Evolutionary conservation across 805 yeast genomes (phyloP), one percentile per base, ranked within the genome.

Genomic region (Yarrowia phangngaensis): DNA sequence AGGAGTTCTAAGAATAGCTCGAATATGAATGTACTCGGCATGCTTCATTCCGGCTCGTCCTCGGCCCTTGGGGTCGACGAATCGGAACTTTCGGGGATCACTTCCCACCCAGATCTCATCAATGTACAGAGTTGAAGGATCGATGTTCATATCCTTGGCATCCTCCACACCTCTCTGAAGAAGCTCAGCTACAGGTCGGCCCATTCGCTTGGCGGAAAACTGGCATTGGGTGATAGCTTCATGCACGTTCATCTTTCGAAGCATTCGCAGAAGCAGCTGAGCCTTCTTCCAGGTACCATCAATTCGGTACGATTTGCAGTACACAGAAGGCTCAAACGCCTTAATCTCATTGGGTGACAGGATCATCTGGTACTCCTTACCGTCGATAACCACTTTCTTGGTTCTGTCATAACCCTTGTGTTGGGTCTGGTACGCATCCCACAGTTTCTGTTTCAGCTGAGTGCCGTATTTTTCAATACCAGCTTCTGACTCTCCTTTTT

Each of bases 201-300:
- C 77, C 65, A 88, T 76, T 58, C 82, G 78, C 68, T 86, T 87
- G 38, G 80, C 74, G 63, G 80, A 78, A 71, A 90, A 90, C 65
- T 90, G 97, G 58, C 89, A 80, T 68, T 89, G 97, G 30, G 90
- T 86, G 57, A 90, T 83, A 46, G 97, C 97, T 32, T 76, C 77
- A 57, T 79, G 76, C 26, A 85, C 78, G 47, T 78, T 74, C 66
- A 84, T 68, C 24, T 82, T 82, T 51, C 85, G 75, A 52, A 89
- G 75, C 60, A 88, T 77, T 56, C 97, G 74, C 55, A 85, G 71
- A 40, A 87, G 83, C 29, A 79, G 70, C 8, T 86, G 86, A 34
- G 92, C 86, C 68, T 90, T 90, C 67, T 90, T 90, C 71, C 82
- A 76, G 5, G 95, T 81, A n/a, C 89, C 76, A 64, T 86, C 86